Percentiles rank a stretch among this genome's conserved stretches.
These are phyloP conservation scores for Chlorella ohadii DNA, from an alignment of 139 green algal genomes.

Conservation along the genomic window DNA sequence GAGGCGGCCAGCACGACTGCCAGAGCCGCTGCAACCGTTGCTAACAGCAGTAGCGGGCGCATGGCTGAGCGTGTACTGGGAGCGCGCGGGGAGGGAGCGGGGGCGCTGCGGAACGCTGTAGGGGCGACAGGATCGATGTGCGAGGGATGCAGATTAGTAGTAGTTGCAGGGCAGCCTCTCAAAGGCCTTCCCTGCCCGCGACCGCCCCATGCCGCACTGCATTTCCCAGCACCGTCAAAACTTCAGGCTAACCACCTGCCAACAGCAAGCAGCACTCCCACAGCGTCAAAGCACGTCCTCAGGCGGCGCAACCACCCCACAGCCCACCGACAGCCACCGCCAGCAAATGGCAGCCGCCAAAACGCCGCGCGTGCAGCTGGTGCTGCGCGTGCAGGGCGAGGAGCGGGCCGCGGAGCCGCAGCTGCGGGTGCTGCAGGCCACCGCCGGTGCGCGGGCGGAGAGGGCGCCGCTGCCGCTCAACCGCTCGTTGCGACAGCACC, in stretches of 20 bases:
- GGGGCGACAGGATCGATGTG: no score
- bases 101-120: no score
- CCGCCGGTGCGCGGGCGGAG: not conserved
- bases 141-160: no score
- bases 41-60: not conserved
- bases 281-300: no score
- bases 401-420: not conserved
- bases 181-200: no score
- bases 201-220: no score
- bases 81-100: no score
- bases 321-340: not conserved
- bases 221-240: no score
- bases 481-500: not conserved
- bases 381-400: constrained; percentile 10
- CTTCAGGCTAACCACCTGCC: no score
- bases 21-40: not conserved
- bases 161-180: no score
- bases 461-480: not conserved
- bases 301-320: not conserved
- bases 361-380: constrained; percentile 23
- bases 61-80: not conserved
- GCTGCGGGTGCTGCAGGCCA: constrained; percentile 4
- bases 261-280: no score
- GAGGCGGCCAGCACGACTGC: not conserved
- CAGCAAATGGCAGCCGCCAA: not conserved